phyloP scores from a whole-genome alignment of 495 filamentous ascomycete species.

The Choiromyces venosus region DNA sequence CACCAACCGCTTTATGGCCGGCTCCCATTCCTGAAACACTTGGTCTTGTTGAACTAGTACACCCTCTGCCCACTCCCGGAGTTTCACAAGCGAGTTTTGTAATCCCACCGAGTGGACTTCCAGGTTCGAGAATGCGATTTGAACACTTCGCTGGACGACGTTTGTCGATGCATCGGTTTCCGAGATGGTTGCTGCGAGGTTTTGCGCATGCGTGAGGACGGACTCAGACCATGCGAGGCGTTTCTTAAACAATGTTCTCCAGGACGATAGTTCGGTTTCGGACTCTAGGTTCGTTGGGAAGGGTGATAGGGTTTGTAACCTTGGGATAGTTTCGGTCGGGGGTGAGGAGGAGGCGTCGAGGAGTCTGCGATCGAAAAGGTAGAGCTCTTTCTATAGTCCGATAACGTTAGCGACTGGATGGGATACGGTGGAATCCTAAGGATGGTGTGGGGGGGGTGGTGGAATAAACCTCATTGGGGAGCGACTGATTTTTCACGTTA shows the following conservation, averaged over 20 bases:
- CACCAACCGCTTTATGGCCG: slow-evolving; percentile 50
- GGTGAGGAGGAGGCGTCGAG: slow-evolving; percentile 25
- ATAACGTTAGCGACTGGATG: not conserved
- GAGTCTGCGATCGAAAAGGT: slow-evolving; percentile 40
- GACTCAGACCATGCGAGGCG: slow-evolving; percentile 40
- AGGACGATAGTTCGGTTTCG: slow-evolving; percentile 38
- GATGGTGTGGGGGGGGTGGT: not conserved
- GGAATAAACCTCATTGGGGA: slow-evolving; percentile 56
- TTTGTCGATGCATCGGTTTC: slow-evolving; percentile 53
- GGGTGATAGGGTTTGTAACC: slow-evolving; percentile 29
- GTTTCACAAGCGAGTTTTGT: slow-evolving; percentile 56
- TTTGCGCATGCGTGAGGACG: slow-evolving; percentile 26
- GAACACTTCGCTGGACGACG: slow-evolving; percentile 56
- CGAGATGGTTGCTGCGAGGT: slow-evolving; percentile 43
- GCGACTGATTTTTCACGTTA: slow-evolving; percentile 61
- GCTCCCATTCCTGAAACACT: slow-evolving; percentile 56
- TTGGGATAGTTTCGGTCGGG: slow-evolving; percentile 22
- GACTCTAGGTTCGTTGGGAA: slow-evolving; percentile 35
- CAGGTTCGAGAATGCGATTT: slow-evolving; percentile 65
- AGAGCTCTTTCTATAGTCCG: slow-evolving; percentile 36
- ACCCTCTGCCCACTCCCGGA: slow-evolving; percentile 57
- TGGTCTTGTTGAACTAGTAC: slow-evolving; percentile 55
- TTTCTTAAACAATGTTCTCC: slow-evolving; percentile 41
- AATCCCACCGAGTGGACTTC: slow-evolving; percentile 59
- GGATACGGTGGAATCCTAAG: not conserved